Percentiles rank a stretch among this genome's conserved stretches.
phyloP scores from a whole-genome alignment of 179 eudicot genomes.

The Beta macrorhiza region DNA sequence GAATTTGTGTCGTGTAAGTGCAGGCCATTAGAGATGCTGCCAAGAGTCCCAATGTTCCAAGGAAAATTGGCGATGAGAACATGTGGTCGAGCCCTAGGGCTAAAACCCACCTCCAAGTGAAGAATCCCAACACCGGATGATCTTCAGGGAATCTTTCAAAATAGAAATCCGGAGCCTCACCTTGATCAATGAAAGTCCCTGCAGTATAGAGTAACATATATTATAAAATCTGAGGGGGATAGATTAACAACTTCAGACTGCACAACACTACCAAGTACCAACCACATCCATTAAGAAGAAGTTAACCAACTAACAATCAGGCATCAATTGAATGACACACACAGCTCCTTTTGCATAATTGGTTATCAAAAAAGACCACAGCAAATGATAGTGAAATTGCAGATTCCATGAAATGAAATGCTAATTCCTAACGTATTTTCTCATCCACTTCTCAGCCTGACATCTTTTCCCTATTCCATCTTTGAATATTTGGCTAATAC shows the following conservation, averaged over 20 bases:
- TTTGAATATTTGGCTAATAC: neutral
- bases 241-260: neutral
- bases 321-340: neutral
- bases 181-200: slow-evolving; percentile 93
- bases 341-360: neutral
- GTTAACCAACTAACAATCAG: neutral
- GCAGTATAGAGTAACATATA: slow-evolving; percentile 17
- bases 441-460: neutral
- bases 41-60: slow-evolving; percentile 58
- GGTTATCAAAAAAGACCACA: neutral
- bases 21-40: slow-evolving; percentile 96
- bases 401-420: neutral
- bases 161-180: slow-evolving; percentile 81
- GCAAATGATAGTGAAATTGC: neutral
- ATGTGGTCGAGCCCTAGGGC: slow-evolving; percentile 87
- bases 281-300: neutral
- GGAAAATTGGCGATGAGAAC: slow-evolving; percentile 91
- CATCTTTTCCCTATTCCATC: neutral
- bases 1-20: slow-evolving; percentile 94
- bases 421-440: neutral
- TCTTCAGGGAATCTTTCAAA: slow-evolving; percentile 81
- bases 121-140: slow-evolving; percentile 78
- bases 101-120: slow-evolving; percentile 89
- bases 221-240: neutral
- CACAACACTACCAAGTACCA: neutral